Evolutionary conservation across 257 asterid species (phyloP), one percentile per base, ranked within the genome.

Genomic region (Cynanchum wilfordii): DNA sequence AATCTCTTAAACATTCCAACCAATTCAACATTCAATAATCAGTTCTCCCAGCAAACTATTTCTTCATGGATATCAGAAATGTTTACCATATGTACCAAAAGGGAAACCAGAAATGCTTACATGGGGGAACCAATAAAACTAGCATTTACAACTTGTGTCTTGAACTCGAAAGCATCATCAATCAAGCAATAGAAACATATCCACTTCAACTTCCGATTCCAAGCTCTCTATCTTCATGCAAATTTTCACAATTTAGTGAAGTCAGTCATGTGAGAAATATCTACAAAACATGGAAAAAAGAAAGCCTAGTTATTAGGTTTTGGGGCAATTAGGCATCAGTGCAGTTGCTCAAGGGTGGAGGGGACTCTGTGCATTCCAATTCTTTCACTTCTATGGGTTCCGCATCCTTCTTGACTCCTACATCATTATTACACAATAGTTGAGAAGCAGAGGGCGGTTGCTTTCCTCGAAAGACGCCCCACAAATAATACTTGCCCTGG

Each of bases 401-500:
- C 74, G 69, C 30, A 33, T 45, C 64, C 30, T 54, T 56, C 9
- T 38, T n/a, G 20, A 24, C 49, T 55, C 64, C 79, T 9, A 47
- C n/a, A 71, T 62, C 64, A 42, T 52, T 67, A 45, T 66, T 29
- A 36, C 22, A 62, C 22, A n/a, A 59, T 8, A 59, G 22, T 36
- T 71, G 47, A 15, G 5, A 13, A 22, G 79, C 62, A 19, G 74
- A 47, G 57, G 57, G 1, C 29, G 40, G 38, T 51, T 72, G 86
- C 77, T 82, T 84, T 52, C 76, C 83, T 73, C 87, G 82, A 74
- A 92, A 92, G 65, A 90, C 97, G 1, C 97, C 98, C 98, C 97
- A 92, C 25, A 92, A 83, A 72, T 85, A 92, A 70, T 81, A 81
- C 71, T 87, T 85, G 12, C 84, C 82, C 60, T 77, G 82, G 66